Evolutionary conservation across 2,329 filamentous ascomycete genomes (phyloP).

Genomic region (Neospermospora avenae): DNA sequence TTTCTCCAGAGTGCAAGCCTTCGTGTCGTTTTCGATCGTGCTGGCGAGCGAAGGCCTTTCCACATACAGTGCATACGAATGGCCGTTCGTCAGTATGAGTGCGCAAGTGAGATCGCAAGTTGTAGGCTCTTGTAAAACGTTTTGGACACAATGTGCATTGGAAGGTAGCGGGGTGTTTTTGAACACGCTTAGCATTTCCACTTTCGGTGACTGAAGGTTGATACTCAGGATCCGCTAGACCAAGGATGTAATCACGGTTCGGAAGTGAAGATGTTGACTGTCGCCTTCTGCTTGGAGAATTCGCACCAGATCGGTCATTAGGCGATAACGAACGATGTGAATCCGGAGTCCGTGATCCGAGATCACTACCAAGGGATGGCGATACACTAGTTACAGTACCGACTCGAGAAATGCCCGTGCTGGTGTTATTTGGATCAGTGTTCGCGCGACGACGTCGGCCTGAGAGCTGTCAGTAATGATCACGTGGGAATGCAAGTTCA

Average conservation of each 20-base stretch:
- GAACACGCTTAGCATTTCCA: slow-evolving; percentile 69
- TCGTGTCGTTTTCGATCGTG: slow-evolving; percentile 98
- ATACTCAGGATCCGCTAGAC: slow-evolving; percentile 83
- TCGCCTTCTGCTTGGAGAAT: slow-evolving; percentile 46
- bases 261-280: slow-evolving; percentile 58
- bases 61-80: slow-evolving; percentile 95
- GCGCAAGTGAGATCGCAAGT: slow-evolving; percentile 87
- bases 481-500: slow-evolving; percentile 6
- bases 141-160: slow-evolving; percentile 93
- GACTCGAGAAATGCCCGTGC: slow-evolving; percentile 44
- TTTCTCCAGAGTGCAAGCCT: slow-evolving; percentile 92
- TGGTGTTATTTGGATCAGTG: slow-evolving; percentile 35
- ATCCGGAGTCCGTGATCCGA: slow-evolving; percentile 43
- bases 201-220: slow-evolving; percentile 61
- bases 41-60: slow-evolving; percentile 95
- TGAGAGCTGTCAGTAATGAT: slow-evolving; percentile 25
- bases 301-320: slow-evolving; percentile 50
- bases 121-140: slow-evolving; percentile 94
- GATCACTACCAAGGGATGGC: slow-evolving; percentile 51
- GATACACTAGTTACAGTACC: slow-evolving; percentile 51
- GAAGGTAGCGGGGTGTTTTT: slow-evolving; percentile 97
- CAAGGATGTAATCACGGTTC: slow-evolving; percentile 76
- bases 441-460: slow-evolving; percentile 36
- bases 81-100: slow-evolving; percentile 97
- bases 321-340: slow-evolving; percentile 56